phyloP scores from a whole-genome alignment of 2,329 filamentous ascomycete species.

The Fonsecaea erecta region DNA sequence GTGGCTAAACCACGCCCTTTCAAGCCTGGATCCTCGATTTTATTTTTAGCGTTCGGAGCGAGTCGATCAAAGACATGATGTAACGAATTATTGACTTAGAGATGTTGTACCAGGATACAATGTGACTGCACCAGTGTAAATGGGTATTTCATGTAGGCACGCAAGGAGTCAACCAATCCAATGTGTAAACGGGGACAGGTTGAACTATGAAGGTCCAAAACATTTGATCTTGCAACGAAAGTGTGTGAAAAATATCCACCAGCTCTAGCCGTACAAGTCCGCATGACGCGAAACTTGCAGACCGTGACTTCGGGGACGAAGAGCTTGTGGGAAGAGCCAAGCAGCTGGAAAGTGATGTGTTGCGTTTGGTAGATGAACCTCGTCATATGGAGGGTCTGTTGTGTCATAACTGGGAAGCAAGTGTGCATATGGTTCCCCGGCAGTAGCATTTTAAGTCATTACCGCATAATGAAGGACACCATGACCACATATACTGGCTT shows the following conservation, averaged over 20 bases:
- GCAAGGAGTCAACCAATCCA: slow-evolving; percentile 39
- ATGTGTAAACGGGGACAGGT: slow-evolving; percentile 27
- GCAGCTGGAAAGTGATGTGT: slow-evolving; percentile 39
- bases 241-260: slow-evolving; percentile 35
- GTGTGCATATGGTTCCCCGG: too few species aligned
- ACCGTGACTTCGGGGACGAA: slow-evolving; percentile 35
- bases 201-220: slow-evolving; percentile 39
- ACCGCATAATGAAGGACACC: too few species aligned
- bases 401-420: too few species aligned
- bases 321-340: slow-evolving; percentile 37
- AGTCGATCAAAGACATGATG: slow-evolving; percentile 18
- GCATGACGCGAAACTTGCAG: slow-evolving; percentile 34
- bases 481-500: too few species aligned
- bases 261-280: slow-evolving; percentile 33
- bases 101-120: slow-evolving; percentile 9
- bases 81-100: slow-evolving; percentile 17
- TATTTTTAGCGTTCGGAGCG: slow-evolving; percentile 33
- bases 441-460: not conserved
- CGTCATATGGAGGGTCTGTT: too few species aligned
- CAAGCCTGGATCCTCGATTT: not conserved
- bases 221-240: slow-evolving; percentile 35
- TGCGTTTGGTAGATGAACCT: slow-evolving; percentile 28
- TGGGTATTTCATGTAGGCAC: slow-evolving; percentile 33
- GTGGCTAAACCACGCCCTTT: not conserved
- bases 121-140: not conserved